Evolutionary conservation across 2,329 filamentous ascomycete genomes (phyloP).

Genomic region (Rhinocladiella similis): DNA sequence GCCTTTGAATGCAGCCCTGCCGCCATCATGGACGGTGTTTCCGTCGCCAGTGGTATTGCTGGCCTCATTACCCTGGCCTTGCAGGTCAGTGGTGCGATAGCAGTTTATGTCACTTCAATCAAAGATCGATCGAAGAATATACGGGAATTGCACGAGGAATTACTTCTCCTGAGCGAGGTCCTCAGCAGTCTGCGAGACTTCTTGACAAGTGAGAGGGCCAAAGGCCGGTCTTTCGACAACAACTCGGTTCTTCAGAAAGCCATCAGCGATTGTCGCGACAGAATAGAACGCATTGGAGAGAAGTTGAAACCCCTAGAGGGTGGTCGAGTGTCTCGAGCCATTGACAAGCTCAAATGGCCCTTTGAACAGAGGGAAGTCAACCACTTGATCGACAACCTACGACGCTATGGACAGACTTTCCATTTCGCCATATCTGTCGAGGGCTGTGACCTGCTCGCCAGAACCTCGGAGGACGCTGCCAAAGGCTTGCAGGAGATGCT

Average conservation of each 20-base stretch:
- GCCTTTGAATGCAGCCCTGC: background rate
- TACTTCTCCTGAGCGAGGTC: conserved; percentile 24
- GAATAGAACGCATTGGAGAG: conserved; percentile 28
- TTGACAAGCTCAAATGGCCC: conserved; percentile 29
- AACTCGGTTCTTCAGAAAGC: conserved; percentile 26
- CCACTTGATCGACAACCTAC: conserved; percentile 24
- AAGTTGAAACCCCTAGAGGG: conserved; percentile 19
- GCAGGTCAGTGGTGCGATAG: conserved; percentile 21
- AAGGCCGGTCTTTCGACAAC: conserved; percentile 17
- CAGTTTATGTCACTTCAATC: conserved; percentile 24
- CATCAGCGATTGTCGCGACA: conserved; percentile 20
- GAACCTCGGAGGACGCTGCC: conserved; percentile 21
- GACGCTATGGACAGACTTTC: conserved; percentile 25
- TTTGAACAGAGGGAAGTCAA: conserved; percentile 28
- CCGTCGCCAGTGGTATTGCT: conserved; percentile 26
- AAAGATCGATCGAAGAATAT: conserved; percentile 27
- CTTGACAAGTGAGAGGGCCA: conserved; percentile 16
- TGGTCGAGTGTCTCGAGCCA: conserved; percentile 17
- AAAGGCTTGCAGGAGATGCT: conserved; percentile 23
- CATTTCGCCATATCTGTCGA: conserved; percentile 26
- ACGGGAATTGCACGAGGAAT: conserved; percentile 25
- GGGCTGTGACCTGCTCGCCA: conserved; percentile 24
- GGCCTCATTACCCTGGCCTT: conserved; percentile 25
- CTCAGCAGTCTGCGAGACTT: conserved; percentile 26
- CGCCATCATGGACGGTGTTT: conserved; percentile 22